phyloP scores from a whole-genome alignment of 495 filamentous ascomycete species.

The Talaromyces liani region DNA sequence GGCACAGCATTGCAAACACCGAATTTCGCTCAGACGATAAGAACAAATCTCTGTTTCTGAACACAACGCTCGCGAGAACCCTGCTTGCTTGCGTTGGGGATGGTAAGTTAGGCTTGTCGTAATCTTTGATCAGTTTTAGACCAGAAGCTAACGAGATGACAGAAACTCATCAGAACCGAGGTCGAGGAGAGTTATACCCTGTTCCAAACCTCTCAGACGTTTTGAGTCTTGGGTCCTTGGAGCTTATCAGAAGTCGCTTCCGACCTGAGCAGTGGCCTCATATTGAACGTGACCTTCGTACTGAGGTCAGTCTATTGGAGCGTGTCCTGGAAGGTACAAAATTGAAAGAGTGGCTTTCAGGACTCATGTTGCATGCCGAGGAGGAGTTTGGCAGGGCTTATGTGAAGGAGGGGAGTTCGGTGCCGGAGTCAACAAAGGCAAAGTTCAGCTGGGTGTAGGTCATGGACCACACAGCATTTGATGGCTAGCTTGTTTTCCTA shows the following conservation, averaged over 20 bases:
- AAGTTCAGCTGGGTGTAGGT: not conserved
- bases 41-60: slow-evolving; percentile 15
- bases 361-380: slow-evolving; percentile 31
- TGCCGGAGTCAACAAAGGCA: not conserved
- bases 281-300: slow-evolving; percentile 43
- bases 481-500: not conserved
- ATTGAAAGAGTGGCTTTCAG: slow-evolving; percentile 54
- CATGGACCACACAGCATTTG: not conserved
- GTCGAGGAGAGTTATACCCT: slow-evolving; percentile 23
- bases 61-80: slow-evolving; percentile 28
- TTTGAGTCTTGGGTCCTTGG: slow-evolving; percentile 41
- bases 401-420: not conserved
- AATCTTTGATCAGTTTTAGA: not conserved
- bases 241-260: slow-evolving; percentile 48
- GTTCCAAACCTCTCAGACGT: slow-evolving; percentile 42
- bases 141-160: slow-evolving; percentile 15
- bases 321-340: slow-evolving; percentile 49
- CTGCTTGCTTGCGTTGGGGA: slow-evolving; percentile 24
- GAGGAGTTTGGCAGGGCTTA: not conserved
- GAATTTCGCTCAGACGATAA: slow-evolving; percentile 22
- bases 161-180: slow-evolving; percentile 14
- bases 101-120: slow-evolving; percentile 15
- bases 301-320: slow-evolving; percentile 45
- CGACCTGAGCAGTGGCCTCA: slow-evolving; percentile 38
- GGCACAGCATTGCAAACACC: slow-evolving; percentile 43